phyloP scores from a whole-genome alignment of 1,284 basidiomycete genomes.

The Marasmius fiardii region DNA sequence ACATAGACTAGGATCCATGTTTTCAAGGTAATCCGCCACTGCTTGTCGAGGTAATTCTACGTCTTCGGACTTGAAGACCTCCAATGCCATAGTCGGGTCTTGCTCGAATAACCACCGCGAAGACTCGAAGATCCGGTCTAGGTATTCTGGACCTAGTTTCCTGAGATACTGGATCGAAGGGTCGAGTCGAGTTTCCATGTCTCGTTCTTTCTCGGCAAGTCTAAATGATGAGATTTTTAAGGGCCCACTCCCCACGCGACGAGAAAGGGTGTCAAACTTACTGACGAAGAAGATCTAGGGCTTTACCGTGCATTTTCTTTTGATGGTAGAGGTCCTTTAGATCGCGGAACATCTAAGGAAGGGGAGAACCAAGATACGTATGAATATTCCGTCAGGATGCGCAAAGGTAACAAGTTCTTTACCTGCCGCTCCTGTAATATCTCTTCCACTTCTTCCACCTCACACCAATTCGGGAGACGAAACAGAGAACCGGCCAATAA shows the following conservation, averaged over 20 bases:
- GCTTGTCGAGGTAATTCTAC: conserved; percentile 78
- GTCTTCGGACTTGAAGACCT: conserved; percentile 95
- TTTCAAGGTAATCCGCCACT: conserved; percentile 79
- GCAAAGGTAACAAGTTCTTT: conserved; percentile 20
- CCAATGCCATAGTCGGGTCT: conserved; percentile 70
- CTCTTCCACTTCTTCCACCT: conserved; percentile 93
- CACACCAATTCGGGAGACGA: conserved; percentile 94
- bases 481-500: conserved; percentile 86
- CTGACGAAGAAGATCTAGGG: conserved; percentile 80
- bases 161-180: conserved; percentile 91
- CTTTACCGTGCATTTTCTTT: conserved; percentile 93
- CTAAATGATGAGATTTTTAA: conserved; percentile 34
- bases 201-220: conserved; percentile 76
- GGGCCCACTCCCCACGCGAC: conserved; percentile 2
- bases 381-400: too few relatives aligned
- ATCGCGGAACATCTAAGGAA: conserved; percentile 80
- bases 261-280: conserved; percentile 35
- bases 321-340: conserved; percentile 91
- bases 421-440: conserved; percentile 81
- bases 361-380: too few relatives aligned
- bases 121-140: conserved; percentile 77
- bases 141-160: conserved; percentile 79
- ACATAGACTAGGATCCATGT: conserved; percentile 64
- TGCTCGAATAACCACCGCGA: conserved; percentile 84
- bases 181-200: conserved; percentile 74